Base-by-base conservation (phyloP, 352 stramenopile genomes). In the Phytopythium boreale region DNA sequence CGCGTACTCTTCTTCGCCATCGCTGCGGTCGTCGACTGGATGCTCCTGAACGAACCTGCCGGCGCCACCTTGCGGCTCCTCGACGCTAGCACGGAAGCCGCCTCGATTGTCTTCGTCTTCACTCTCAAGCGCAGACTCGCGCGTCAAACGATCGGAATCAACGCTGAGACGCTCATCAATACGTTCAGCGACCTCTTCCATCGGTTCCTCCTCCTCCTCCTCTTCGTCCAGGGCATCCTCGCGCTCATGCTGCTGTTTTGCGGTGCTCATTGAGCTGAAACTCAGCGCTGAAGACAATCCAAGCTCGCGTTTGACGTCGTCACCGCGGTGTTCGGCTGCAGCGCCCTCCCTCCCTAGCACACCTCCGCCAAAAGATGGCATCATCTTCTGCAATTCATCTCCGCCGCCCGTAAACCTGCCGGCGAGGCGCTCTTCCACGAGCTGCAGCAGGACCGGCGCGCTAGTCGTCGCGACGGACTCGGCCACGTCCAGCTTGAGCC, bases 371-470 rank as follows among this genome's bases (percentile, higher is more conserved):
- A 52, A 27, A 0, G 22, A 27, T 3, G 46, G 12, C 10, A 10
- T 31, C 12, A 3, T 4, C 46, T 29, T 19, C 9, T 11, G n/a
- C 46, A 2, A 19, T 14, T 26, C 22, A 19, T 15, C 46, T 31
- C 46, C 20, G 10, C n/a, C 46, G 12, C n/a, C 12, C 19, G 20
- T 19, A 1, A 20, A 27, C 22, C 15, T 52, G 2, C 47, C 47
- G 14, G 17, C 24, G 8, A 68, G 19, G 10, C 58, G 62, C 11
- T 59, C 61, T 24, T 81, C 57, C 17, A 79, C 60, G 9, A 79
- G 59, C 52, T 75, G 62, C 39, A 79, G 75, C 55, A 82, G 64
- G 43, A 61, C 47, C 15, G 69, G 72, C 43, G 49, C 71, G 29
- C 14, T 58, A n/a, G 43, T 4, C 52, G n/a, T 34, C 52, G 15